Conservation (phyloP, 208 protist species). For the Trypanosoma avium region DNA sequence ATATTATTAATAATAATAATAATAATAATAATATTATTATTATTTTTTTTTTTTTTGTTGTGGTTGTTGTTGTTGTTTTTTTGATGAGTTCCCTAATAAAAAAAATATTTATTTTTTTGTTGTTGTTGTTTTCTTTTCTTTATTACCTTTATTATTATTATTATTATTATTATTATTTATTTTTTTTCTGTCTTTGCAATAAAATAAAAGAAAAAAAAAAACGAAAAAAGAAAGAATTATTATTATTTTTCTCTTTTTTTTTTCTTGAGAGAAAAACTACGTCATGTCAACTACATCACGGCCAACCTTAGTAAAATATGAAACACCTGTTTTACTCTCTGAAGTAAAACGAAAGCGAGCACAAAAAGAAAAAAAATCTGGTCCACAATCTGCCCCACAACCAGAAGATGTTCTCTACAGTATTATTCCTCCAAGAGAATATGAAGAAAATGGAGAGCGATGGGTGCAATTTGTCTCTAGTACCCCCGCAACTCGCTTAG, state of each 20-base stretch:
- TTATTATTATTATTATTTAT: too few relatives aligned
- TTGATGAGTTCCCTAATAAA: too few relatives aligned
- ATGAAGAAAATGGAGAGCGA: conserved; percentile 76
- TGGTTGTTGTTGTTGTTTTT: too few relatives aligned
- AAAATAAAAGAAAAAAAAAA: background rate
- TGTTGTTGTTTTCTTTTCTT: too few relatives aligned
- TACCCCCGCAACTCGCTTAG: conserved; percentile 85
- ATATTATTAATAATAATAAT: too few relatives aligned
- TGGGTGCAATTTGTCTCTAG: conserved; percentile 91
- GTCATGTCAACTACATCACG: conserved; percentile 20
- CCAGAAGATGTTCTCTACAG: conserved; percentile 92
- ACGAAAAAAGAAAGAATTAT: background rate
- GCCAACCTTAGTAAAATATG: conserved; percentile 87
- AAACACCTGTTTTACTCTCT: conserved; percentile 83
- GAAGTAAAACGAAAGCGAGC: conserved; percentile 72
- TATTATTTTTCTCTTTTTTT: background rate
- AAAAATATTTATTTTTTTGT: too few relatives aligned
- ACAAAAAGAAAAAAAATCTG: conserved; percentile 42
- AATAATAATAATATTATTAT: too few relatives aligned
- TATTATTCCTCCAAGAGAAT: conserved; percentile 89
- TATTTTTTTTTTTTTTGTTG: too few relatives aligned
- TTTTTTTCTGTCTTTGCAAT: too few relatives aligned
- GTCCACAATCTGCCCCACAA: conserved; percentile 41
- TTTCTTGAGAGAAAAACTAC: too few relatives aligned
- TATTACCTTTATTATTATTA: too few relatives aligned